Evolutionary conservation across 2,329 filamentous ascomycete species (phyloP).

Genomic region (Cyphellophora europaea): DNA sequence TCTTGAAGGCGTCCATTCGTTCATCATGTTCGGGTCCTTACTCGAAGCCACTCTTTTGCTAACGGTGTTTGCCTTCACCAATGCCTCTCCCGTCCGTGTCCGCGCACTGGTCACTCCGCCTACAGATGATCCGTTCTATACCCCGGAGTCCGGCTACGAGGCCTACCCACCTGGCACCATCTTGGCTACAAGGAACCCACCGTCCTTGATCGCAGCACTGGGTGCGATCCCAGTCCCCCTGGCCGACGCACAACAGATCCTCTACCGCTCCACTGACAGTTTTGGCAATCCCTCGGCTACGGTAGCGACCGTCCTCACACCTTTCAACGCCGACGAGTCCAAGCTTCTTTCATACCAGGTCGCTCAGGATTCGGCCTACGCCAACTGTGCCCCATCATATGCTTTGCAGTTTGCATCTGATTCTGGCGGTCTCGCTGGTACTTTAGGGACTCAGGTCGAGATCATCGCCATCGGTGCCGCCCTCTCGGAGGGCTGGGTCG

Average conservation of each 20-base stretch:
- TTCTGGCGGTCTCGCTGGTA: neutral
- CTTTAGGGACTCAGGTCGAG: conserved; percentile 23
- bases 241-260: conserved; percentile 24
- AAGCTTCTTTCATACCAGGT: conserved; percentile 35
- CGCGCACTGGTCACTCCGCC: neutral
- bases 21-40: neutral
- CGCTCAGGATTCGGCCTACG: conserved; percentile 21
- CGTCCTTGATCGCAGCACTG: conserved; percentile 2
- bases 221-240: conserved; percentile 1
- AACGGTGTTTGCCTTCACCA: neutral
- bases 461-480: conserved; percentile 25
- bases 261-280: conserved; percentile 32
- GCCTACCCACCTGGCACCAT: conserved; percentile 20
- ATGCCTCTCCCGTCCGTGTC: neutral
- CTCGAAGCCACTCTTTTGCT: no score
- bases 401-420: conserved; percentile 25
- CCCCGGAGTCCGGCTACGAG: conserved; percentile 21
- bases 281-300: conserved; percentile 27
- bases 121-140: conserved; percentile 22
- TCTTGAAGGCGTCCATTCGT: neutral
- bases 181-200: conserved; percentile 20
- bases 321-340: conserved; percentile 22
- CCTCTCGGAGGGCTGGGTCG: conserved; percentile 37
- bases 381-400: conserved; percentile 22
- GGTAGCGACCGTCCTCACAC: conserved; percentile 31